Conservation (phyloP, 306 rosid genomes). For the Cucurbita pepo region DNA sequence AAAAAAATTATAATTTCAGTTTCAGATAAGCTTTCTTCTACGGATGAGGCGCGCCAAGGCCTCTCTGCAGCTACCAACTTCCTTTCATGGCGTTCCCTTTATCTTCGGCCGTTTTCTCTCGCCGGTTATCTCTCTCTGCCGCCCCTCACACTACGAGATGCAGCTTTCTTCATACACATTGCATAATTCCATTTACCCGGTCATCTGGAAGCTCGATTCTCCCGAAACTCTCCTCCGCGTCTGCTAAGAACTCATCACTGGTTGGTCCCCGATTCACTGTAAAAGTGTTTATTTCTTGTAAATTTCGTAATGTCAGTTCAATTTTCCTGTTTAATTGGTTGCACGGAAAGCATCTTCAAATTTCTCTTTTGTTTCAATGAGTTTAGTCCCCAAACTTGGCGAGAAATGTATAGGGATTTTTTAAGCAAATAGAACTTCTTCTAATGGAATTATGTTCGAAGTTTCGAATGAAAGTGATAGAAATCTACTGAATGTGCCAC, state of each 20-base stretch:
- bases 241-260: neutral
- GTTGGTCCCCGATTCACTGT: neutral
- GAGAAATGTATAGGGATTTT: neutral
- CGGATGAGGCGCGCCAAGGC: conserved; percentile 7
- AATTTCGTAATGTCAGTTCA: neutral
- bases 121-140: neutral
- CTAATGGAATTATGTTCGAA: neutral
- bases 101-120: neutral
- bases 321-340: neutral
- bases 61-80: conserved; percentile 1
- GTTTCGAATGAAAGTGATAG: neutral
- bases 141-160: neutral
- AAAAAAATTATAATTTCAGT: neutral
- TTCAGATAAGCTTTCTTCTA: neutral
- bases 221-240: neutral
- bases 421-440: neutral
- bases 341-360: neutral
- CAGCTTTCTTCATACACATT: neutral
- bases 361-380: neutral
- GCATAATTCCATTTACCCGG: neutral
- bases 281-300: neutral
- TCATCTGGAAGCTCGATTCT: neutral
- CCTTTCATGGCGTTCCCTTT: conserved; percentile 5
- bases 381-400: neutral
- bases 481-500: neutral